Conservation (phyloP, 2,329 filamentous ascomycete species). For the Neonectria hederae region DNA sequence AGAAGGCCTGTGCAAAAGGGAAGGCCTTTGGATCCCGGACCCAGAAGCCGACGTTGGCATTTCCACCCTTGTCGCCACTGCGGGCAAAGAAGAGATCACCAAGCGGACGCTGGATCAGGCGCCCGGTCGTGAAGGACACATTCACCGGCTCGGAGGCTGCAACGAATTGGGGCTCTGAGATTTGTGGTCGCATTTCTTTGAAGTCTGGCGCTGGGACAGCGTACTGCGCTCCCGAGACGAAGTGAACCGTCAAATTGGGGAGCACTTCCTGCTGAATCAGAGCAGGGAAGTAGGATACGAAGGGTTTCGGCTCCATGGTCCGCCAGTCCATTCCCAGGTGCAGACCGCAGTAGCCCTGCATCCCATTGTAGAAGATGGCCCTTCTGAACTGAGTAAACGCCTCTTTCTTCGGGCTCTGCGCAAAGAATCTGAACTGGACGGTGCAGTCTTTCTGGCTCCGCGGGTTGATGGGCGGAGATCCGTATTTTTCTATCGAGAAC, state of each 20-base stretch:
- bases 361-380: conserved; percentile 43
- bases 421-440: conserved; percentile 54
- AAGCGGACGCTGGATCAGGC: conserved; percentile 35
- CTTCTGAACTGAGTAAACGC: conserved; percentile 33
- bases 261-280: conserved; percentile 21
- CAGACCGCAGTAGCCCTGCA: conserved; percentile 47
- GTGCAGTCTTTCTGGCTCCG: conserved; percentile 50
- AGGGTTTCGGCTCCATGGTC: conserved; percentile 46
- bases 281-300: conserved; percentile 48
- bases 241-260: conserved; percentile 34
- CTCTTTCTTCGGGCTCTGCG: conserved; percentile 43
- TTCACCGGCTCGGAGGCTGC: background rate
- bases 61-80: conserved; percentile 47
- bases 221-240: conserved; percentile 28
- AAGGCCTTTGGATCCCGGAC: conserved; percentile 51
- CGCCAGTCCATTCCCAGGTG: conserved; percentile 49
- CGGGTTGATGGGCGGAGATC: conserved; percentile 34
- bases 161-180: background rate
- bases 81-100: conserved; percentile 46
- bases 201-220: background rate
- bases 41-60: conserved; percentile 49
- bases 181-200: background rate
- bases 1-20: conserved; percentile 51
- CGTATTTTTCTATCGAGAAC: conserved; percentile 45
- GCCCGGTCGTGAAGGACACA: background rate